Evolutionary conservation across 139 green algal genomes (phyloP).

Genomic region (Astrephomene gubernaculifera): DNA sequence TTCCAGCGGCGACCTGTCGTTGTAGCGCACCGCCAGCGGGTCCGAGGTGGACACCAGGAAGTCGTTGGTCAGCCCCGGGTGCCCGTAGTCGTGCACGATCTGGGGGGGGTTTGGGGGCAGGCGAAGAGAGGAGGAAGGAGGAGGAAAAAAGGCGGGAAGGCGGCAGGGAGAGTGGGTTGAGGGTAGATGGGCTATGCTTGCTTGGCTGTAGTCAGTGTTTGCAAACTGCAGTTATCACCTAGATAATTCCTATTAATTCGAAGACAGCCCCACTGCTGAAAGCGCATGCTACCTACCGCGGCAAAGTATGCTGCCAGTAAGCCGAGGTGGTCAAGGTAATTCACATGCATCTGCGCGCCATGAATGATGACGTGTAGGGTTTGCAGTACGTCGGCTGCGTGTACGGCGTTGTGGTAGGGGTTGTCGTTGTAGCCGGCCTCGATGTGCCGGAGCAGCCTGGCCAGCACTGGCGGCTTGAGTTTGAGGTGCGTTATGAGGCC

Average conservation of each 20-base stretch:
- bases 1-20: conserved; percentile 55
- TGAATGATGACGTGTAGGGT: conserved; percentile 63
- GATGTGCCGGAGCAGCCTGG: conserved; percentile 39
- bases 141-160: background rate
- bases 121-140: too few species aligned
- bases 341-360: conserved; percentile 15
- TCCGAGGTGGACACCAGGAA: conserved; percentile 51
- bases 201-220: too few species aligned
- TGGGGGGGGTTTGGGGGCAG: conserved; percentile 29
- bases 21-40: conserved; percentile 54
- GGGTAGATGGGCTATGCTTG: background rate
- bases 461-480: conserved; percentile 29
- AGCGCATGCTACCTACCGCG: too few species aligned
- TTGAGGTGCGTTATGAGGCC: conserved; percentile 40
- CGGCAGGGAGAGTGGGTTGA: background rate
- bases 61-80: conserved; percentile 59
- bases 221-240: too few species aligned
- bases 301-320: conserved; percentile 36
- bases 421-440: conserved; percentile 44
- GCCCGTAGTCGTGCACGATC: conserved; percentile 48
- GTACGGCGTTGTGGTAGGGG: conserved; percentile 62
- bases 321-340: conserved; percentile 30
- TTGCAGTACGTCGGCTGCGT: conserved; percentile 69
- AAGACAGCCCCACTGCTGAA: too few species aligned
- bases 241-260: too few species aligned